These are phyloP conservation scores for Candida sphagnicola DNA, from an alignment of 805 yeast species.

Conservation along the genomic window DNA sequence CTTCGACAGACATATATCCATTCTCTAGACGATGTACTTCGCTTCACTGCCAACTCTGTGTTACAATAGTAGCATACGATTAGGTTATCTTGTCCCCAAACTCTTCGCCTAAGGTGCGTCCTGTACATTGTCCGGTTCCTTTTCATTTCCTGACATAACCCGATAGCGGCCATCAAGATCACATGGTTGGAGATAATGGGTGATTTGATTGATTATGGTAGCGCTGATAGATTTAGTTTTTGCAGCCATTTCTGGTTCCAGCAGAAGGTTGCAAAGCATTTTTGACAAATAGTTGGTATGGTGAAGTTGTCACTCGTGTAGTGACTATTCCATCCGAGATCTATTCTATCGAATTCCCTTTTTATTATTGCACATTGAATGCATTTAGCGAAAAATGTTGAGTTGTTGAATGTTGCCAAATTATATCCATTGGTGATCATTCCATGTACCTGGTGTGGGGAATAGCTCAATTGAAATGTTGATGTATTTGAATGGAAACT, in stretches of 20 bases:
- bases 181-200: too few relatives aligned
- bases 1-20: not conserved
- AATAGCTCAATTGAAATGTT: conserved; percentile 54
- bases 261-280: conserved; percentile 17
- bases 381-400: conserved; percentile 43
- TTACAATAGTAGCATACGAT: too few relatives aligned
- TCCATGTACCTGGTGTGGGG: conserved; percentile 34
- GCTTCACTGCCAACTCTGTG: too few relatives aligned
- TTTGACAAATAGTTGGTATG: conserved; percentile 13
- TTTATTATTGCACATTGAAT: conserved; percentile 56
- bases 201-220: too few relatives aligned
- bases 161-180: too few relatives aligned
- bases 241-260: conserved; percentile 8
- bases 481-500: conserved; percentile 50
- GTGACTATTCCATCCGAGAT: conserved; percentile 4
- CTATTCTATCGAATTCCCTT: conserved; percentile 42
- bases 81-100: too few relatives aligned
- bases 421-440: conserved; percentile 52
- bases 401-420: conserved; percentile 45
- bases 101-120: too few relatives aligned
- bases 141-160: too few relatives aligned
- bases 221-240: too few relatives aligned
- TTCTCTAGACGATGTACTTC: not conserved
- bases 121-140: too few relatives aligned
- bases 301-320: conserved; percentile 3